phyloP scores from a whole-genome alignment of 2,329 filamentous ascomycete genomes.

The Trichoderma koningii region DNA sequence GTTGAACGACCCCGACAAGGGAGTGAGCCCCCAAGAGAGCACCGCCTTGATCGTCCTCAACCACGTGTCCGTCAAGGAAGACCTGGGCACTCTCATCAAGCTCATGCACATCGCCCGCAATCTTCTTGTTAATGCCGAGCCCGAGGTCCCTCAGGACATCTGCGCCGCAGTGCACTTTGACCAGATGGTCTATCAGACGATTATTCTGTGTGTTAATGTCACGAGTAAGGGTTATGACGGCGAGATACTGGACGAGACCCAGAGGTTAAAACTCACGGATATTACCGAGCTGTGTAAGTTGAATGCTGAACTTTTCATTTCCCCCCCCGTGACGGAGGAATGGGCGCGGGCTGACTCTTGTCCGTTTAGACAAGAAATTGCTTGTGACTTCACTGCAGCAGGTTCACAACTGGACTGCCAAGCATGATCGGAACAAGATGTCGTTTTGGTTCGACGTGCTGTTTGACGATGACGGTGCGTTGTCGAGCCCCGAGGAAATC shows the following conservation, averaged over 20 bases:
- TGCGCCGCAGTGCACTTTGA: slow-evolving; percentile 66
- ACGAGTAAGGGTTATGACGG: slow-evolving; percentile 68
- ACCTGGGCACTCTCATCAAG: slow-evolving; percentile 65
- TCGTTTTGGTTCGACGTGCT: slow-evolving; percentile 67
- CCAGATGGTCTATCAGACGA: slow-evolving; percentile 66
- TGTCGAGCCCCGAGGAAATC: slow-evolving; percentile 53
- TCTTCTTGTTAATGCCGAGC: slow-evolving; percentile 64
- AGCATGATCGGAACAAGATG: slow-evolving; percentile 71
- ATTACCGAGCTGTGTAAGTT: slow-evolving; percentile 65
- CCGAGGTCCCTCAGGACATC: slow-evolving; percentile 66
- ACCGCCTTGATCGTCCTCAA: slow-evolving; percentile 65
- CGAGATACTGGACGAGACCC: slow-evolving; percentile 61
- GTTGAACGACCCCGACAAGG: slow-evolving; percentile 56
- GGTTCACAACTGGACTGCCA: slow-evolving; percentile 69
- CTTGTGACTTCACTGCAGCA: slow-evolving; percentile 67
- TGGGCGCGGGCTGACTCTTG: neutral
- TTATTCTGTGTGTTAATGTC: slow-evolving; percentile 66
- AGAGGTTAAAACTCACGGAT: slow-evolving; percentile 60
- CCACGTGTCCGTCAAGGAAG: slow-evolving; percentile 61
- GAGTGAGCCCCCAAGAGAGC: slow-evolving; percentile 62
- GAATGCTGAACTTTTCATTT: too few relatives aligned
- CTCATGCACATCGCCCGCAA: slow-evolving; percentile 68
- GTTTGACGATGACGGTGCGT: slow-evolving; percentile 58
- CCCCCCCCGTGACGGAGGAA: neutral
- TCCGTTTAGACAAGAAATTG: slow-evolving; percentile 61